Evolutionary conservation across 1,284 basidiomycete species (phyloP).

Genomic region (Leccinum insolens): DNA sequence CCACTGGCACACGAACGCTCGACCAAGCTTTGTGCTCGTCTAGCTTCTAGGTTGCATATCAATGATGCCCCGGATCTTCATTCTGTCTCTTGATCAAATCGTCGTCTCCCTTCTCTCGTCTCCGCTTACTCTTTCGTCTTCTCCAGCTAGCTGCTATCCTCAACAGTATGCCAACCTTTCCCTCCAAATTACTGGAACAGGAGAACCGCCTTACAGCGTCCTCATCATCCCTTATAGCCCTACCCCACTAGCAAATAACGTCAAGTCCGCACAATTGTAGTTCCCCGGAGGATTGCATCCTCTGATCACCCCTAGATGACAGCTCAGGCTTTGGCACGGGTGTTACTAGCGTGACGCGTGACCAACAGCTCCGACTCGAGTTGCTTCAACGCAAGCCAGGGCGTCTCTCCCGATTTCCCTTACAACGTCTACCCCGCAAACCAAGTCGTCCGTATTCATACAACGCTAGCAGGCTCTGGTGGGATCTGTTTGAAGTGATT

Average conservation of each 20-base stretch:
- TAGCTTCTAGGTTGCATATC: too few relatives aligned
- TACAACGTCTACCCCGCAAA: slow-evolving; percentile 64
- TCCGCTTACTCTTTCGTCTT: slow-evolving; percentile 59
- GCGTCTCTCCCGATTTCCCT: slow-evolving; percentile 54
- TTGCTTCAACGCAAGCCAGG: slow-evolving; percentile 57
- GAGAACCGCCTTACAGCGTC: slow-evolving; percentile 26
- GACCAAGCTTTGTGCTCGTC: too few relatives aligned
- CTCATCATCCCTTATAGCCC: slow-evolving; percentile 68
- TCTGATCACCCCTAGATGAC: slow-evolving; percentile 53
- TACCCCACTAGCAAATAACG: slow-evolving; percentile 56
- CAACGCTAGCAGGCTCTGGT: slow-evolving; percentile 57
- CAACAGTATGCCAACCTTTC: slow-evolving; percentile 66
- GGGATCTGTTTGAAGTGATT: slow-evolving; percentile 52
- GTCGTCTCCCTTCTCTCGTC: slow-evolving; percentile 26
- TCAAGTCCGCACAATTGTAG: slow-evolving; percentile 66
- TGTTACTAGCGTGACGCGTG: slow-evolving; percentile 77
- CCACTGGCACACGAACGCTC: too few relatives aligned
- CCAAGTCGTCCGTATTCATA: slow-evolving; percentile 69
- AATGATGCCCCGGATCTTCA: too few relatives aligned
- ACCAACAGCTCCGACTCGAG: slow-evolving; percentile 51
- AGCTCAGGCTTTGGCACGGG: slow-evolving; percentile 63
- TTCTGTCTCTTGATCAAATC: too few relatives aligned
- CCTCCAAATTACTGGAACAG: slow-evolving; percentile 50
- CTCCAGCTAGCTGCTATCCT: slow-evolving; percentile 50
- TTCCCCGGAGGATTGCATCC: slow-evolving; percentile 41